A percentile compares a stretch with the other conserved stretches of the same genome.
Evolutionary conservation across 768 basidiomycete genomes (phyloP).

Genomic region (Austroboletus eburneus): DNA sequence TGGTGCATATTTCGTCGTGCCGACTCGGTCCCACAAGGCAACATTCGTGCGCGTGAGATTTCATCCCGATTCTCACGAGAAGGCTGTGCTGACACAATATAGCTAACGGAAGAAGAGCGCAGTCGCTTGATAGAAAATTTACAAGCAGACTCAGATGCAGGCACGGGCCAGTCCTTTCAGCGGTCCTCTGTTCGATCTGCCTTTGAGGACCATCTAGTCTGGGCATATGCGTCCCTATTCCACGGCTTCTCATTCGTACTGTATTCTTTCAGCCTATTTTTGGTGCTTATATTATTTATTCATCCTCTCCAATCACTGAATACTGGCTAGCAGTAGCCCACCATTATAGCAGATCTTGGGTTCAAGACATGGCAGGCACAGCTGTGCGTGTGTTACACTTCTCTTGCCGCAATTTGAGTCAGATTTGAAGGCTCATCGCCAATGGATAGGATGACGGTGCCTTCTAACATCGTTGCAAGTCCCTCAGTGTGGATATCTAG

Average conservation of each 20-base stretch:
- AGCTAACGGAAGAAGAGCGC: conserved; percentile 54
- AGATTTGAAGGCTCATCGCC: too few relatives aligned
- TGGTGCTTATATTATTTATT: conserved; percentile 29
- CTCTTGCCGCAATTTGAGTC: not conserved
- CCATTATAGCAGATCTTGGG: conserved; percentile 55
- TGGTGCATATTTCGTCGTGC: conserved; percentile 50
- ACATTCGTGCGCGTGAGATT: conserved; percentile 50
- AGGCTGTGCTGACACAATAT: not conserved
- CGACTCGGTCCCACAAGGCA: conserved; percentile 55
- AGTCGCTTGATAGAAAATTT: conserved; percentile 46
- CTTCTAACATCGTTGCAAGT: conserved; percentile 50
- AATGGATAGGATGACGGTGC: conserved; percentile 50
- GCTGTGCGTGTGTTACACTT: conserved; percentile 34
- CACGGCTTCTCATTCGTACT: conserved; percentile 58
- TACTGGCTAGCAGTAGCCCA: conserved; percentile 37
- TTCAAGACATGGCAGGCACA: conserved; percentile 60
- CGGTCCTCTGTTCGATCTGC: conserved; percentile 57
- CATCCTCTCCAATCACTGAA: not conserved
- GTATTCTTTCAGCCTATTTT: conserved; percentile 55
- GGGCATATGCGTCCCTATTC: conserved; percentile 58
- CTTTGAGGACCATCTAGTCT: conserved; percentile 53
- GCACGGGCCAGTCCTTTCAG: conserved; percentile 47
- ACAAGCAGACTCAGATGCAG: conserved; percentile 51
- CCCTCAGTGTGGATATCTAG: conserved; percentile 50
- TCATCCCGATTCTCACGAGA: not conserved